Evolutionary conservation across 805 yeast genomes (phyloP), one percentile per base, ranked within the genome.

Genomic region (Sporopachydermia quercuum): DNA sequence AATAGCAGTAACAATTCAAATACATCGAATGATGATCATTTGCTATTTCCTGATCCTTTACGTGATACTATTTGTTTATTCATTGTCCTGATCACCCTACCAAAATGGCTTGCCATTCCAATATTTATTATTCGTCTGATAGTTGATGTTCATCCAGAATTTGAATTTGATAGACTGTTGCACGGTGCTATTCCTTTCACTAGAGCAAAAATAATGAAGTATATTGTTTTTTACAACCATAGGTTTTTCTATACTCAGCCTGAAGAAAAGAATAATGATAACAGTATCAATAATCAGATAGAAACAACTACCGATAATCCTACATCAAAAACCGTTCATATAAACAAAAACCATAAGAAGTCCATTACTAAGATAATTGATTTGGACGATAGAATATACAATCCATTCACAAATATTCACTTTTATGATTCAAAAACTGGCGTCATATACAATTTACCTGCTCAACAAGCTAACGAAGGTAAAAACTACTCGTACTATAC

Each of bases 1-100:
- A n/a, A n/a, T n/a, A n/a, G n/a, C n/a, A n/a, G n/a, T n/a, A n/a
- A n/a, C n/a, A n/a, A n/a, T n/a, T n/a, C n/a, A n/a, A n/a, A n/a
- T n/a, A n/a, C n/a, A n/a, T n/a, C n/a, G 13, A 13, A 8, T 6
- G 14, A 15, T 13, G 35, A 15, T 17, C 36, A 14, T 4, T 39
- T 45, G 5, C 44, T 54, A 5, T 46, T 52, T 3, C 39, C 48
- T 4, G 45, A 49, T 35, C 57, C 58, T 14, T 40, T 56, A 6
- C 19, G 49, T 5, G 60, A 56, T 36, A 53, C 60, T 0, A 43
- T 55, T 36, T 52, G 58, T 5, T 42, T 52, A 4, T 48, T 56
- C 3, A 40, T 53, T n/a, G 43, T 57, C 3, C 40, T 57, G 3
- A 40, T 46, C 18, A 43, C 52, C 4, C 37, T 56, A 3, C 62